phyloP scores from a whole-genome alignment of 352 stramenopile species.

The Globisporangium emineosum region DNA sequence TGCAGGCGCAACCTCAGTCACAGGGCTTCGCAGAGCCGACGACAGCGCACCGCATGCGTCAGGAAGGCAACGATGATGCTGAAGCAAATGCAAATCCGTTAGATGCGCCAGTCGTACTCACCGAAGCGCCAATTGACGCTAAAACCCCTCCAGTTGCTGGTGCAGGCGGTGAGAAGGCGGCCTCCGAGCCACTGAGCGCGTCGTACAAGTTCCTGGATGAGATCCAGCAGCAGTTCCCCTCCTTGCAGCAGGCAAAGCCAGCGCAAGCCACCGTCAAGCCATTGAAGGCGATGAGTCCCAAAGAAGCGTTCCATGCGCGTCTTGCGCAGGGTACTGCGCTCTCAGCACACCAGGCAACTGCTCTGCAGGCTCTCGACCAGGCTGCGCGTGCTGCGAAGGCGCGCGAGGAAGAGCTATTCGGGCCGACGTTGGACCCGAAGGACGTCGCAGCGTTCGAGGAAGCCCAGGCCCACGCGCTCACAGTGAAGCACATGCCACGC shows the following conservation, averaged over 20 bases:
- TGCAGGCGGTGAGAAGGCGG: not conserved
- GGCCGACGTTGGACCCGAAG: conserved; percentile 16
- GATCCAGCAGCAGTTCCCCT: not conserved
- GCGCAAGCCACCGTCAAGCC: not conserved
- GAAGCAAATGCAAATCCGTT: not conserved
- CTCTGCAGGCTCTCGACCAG: conserved; percentile 10
- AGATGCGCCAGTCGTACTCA: not conserved
- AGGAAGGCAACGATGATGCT: not conserved
- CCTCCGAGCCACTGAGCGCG: not conserved
- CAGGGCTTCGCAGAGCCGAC: not conserved
- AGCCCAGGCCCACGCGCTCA: conserved; percentile 28
- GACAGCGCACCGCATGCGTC: not conserved
- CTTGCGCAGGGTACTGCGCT: conserved; percentile 1
- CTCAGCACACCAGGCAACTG: not conserved
- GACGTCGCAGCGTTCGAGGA: conserved; percentile 12
- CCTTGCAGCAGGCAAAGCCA: not conserved
- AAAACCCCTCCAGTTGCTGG: not conserved
- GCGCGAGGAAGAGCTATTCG: conserved; percentile 4
- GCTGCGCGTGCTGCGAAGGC: conserved; percentile 3
- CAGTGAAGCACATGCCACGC: conserved; percentile 24
- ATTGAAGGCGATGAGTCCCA: not conserved
- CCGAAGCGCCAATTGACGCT: not conserved
- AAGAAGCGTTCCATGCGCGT: conserved; percentile 16
- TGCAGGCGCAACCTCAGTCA: not conserved
- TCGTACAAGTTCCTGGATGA: conserved; percentile 4